Percentiles rank a stretch among this genome's conserved stretches.
Conservation (phyloP, 1,284 basidiomycete genomes). For the Erythrobasidium hasegawianum region DNA sequence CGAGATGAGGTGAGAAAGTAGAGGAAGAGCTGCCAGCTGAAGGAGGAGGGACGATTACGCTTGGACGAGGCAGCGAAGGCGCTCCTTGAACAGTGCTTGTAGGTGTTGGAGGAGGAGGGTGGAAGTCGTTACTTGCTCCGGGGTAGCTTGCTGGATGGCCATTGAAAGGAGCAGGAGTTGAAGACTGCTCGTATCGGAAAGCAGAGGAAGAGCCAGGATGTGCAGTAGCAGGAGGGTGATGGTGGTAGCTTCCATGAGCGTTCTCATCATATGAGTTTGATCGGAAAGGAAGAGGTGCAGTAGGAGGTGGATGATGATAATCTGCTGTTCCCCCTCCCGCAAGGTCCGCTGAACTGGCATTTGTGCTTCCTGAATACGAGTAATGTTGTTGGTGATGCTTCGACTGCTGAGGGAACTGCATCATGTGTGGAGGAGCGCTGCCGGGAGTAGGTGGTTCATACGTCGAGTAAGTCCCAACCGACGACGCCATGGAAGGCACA, state of each 20-base stretch:
- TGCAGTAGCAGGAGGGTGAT: slow-evolving; percentile 8
- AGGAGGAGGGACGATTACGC: too few species aligned
- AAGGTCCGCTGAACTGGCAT: not conserved
- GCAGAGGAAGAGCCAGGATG: not conserved
- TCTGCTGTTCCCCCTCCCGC: not conserved
- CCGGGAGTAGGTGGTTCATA: slow-evolving; percentile 23
- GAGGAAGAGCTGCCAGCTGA: too few species aligned
- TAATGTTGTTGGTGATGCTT: slow-evolving; percentile 2
- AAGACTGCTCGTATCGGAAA: too few species aligned
- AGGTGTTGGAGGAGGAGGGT: too few species aligned
- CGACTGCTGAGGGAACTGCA: not conserved
- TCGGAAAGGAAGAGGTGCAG: slow-evolving; percentile 21
- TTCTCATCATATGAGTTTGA: not conserved
- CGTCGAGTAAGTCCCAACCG: slow-evolving; percentile 12
- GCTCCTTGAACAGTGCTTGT: too few species aligned
- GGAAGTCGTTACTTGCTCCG: too few species aligned
- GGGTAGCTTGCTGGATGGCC: too few species aligned
- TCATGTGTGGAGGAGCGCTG: not conserved
- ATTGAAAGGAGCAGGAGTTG: too few species aligned
- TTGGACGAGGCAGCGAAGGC: too few species aligned
- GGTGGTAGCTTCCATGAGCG: not conserved
- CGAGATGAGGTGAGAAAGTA: too few species aligned
- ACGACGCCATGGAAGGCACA: not conserved
- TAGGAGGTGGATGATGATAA: slow-evolving; percentile 16
- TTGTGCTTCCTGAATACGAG: not conserved